phyloP scores from a whole-genome alignment of 2,329 filamentous ascomycete species.

The Nigrograna mackinnonii region DNA sequence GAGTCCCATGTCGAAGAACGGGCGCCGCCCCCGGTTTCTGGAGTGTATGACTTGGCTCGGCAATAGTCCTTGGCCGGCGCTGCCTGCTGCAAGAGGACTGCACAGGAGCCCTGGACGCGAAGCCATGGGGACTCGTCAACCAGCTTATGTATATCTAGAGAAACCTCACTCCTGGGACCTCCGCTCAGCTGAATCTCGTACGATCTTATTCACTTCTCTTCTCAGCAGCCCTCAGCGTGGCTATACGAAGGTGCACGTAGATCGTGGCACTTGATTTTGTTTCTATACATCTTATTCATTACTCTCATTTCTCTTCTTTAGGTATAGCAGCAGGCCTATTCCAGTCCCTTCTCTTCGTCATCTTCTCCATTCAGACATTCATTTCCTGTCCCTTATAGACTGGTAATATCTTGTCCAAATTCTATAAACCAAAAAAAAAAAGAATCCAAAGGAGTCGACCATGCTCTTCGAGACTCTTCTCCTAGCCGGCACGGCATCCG shows the following conservation, averaged over 20 bases:
- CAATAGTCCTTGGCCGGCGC: conserved; percentile 20
- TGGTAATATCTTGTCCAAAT: neutral
- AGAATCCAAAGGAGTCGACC: conserved; percentile 5
- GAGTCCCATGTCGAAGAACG: conserved; percentile 13
- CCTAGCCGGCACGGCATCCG: conserved; percentile 38
- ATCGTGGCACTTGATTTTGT: conserved; percentile 6
- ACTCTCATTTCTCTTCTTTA: conserved; percentile 3
- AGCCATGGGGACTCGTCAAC: conserved; percentile 4
- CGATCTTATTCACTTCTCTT: conserved; percentile 3
- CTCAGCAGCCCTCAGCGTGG: conserved; percentile 4
- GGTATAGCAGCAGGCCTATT: neutral
- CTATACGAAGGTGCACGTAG: conserved; percentile 5
- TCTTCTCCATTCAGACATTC: neutral
- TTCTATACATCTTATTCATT: too few relatives aligned
- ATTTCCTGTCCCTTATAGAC: neutral
- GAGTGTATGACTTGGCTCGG: conserved; percentile 30
- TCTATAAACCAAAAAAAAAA: neutral
- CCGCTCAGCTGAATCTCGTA: conserved; percentile 4
- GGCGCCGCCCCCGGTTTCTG: conserved; percentile 12
- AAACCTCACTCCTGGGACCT: conserved; percentile 10
- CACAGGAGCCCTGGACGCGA: conserved; percentile 11
- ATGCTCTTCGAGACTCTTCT: conserved; percentile 37
- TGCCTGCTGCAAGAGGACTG: neutral
- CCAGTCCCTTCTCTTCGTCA: neutral
- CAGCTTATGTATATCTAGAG: conserved; percentile 9